These are phyloP conservation scores for Yarrowia osloensis DNA, from an alignment of 805 yeast genomes.

Conservation along the genomic window DNA sequence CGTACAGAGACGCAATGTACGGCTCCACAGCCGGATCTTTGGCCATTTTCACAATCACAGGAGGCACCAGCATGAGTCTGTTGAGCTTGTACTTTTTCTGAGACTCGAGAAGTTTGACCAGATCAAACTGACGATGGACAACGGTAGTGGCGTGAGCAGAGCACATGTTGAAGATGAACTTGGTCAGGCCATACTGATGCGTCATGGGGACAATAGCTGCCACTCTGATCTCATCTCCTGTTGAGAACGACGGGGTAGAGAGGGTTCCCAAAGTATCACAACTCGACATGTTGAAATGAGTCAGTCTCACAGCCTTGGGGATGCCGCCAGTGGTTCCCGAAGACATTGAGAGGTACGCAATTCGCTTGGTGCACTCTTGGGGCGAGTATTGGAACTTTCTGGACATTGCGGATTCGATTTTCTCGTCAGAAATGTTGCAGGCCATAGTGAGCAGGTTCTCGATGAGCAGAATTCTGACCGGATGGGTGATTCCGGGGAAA, in stretches of 20 bases:
- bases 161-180: constrained; percentile 9
- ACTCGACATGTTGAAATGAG: constrained; percentile 54
- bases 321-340: constrained; percentile 49
- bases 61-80: constrained; percentile 48
- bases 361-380: background rate
- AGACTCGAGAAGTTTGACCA: constrained; percentile 1
- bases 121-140: constrained; percentile 12
- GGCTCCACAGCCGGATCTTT: constrained; percentile 48
- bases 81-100: constrained; percentile 41
- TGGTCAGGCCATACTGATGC: constrained; percentile 12
- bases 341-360: constrained; percentile 41
- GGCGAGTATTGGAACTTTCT: background rate
- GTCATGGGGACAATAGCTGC: constrained; percentile 19
- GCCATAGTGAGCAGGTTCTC: constrained; percentile 4
- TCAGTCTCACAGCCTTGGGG: constrained; percentile 75
- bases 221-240: constrained; percentile 11
- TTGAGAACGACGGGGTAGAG: constrained; percentile 44
- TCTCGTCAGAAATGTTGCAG: background rate
- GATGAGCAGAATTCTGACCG: constrained; percentile 2
- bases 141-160: constrained; percentile 13
- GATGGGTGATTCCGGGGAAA: constrained; percentile 37
- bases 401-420: background rate
- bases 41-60: constrained; percentile 50
- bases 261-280: constrained; percentile 41
- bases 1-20: constrained; percentile 47